Evolutionary conservation across 176 grass and related monocot genomes (phyloP), one percentile per base, ranked within the genome.

Genomic region (Miscanthus lutarioriparius): DNA sequence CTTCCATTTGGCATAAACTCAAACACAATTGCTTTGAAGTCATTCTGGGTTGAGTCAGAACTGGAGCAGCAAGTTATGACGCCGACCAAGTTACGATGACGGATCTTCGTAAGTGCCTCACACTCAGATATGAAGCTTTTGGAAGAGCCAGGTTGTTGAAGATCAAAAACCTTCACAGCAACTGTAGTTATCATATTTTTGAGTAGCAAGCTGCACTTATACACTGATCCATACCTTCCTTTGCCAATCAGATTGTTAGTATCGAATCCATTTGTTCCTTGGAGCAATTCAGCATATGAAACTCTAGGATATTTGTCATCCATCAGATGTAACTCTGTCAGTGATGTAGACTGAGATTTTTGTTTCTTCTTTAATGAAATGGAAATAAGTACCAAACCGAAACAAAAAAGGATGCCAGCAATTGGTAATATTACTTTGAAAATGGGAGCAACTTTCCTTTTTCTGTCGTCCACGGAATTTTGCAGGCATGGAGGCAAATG

Each of bases 151-250:
- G 49, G 64, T 19, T 80, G 83, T 35, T 78, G 32, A 58, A 87
- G 84, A 56, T 89, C 70, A 14, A 92, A 80, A 27, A 87, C 80
- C 51, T 92, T 89, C 26, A 92, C 76, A 7, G 91, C 91, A 59
- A 91, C 58, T 19, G 14, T 47, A 5, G 70, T 67, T 0, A 37
- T 44, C 17, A 11, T 49, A 56, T 44, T 23, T 26, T 53, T 75
- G 3, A 68, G 22, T 33, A 1, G 10, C 58, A 86, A 25, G 11
- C 15, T 58, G 3, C 85, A 77, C 59, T 41, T 88, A 27, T 81
- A 91, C n/a, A 91, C 89, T 10, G 82, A 85, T 10, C 89, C 85
- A 23, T 80, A 85, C 33, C 75, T 78, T 72, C 89, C 86, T 37
- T 4, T 47, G 23, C 86, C 89, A 3, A 91, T 23, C 63, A 88